phyloP scores from a whole-genome alignment of 2,329 filamentous ascomycete species.

The Botryotinia convoluta region DNA sequence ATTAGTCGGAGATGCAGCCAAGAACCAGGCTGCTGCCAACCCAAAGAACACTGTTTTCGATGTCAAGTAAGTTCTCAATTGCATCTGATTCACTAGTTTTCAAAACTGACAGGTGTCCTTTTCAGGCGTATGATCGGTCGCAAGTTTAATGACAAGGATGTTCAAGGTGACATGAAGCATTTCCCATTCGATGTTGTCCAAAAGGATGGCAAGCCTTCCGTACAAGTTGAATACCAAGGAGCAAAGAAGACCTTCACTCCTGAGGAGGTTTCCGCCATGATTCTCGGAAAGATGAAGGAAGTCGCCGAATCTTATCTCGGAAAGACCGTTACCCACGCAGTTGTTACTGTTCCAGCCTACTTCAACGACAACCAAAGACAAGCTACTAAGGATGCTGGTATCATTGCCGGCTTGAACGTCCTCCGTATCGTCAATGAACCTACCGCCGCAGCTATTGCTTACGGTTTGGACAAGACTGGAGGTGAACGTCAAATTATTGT shows the following conservation, averaged over 20 bases:
- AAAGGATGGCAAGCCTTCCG: conserved; percentile 85
- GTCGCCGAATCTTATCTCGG: conserved; percentile 75
- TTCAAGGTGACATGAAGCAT: conserved; percentile 94
- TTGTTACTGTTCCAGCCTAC: conserved; percentile 94
- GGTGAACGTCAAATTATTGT: conserved; percentile 87
- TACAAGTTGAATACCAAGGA: conserved; percentile 61
- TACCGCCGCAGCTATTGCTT: conserved; percentile 91
- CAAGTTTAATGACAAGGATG: conserved; percentile 79
- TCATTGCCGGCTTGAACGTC: conserved; percentile 89
- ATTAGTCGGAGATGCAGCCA: conserved; percentile 93
- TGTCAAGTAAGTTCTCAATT: conserved; percentile 60
- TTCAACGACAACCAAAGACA: conserved; percentile 99
- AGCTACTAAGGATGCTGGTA: conserved; percentile 92
- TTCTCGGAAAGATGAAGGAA: conserved; percentile 82
- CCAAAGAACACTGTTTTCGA: conserved; percentile 24
- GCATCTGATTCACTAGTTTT: conserved; percentile 20
- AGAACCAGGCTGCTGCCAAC: conserved; percentile 70
- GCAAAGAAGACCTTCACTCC: conserved; percentile 72
- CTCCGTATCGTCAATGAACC: conserved; percentile 97
- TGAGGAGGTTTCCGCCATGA: conserved; percentile 78
- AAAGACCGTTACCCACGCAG: conserved; percentile 80
- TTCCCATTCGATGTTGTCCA: conserved; percentile 93
- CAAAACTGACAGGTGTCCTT: conserved; percentile 37
- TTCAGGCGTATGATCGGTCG: conserved; percentile 77
- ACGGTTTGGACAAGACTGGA: conserved; percentile 84